These are phyloP conservation scores for Dothideomycetidae sp. DNA, from an alignment of 2,329 filamentous ascomycete genomes.

Conservation along the genomic window DNA sequence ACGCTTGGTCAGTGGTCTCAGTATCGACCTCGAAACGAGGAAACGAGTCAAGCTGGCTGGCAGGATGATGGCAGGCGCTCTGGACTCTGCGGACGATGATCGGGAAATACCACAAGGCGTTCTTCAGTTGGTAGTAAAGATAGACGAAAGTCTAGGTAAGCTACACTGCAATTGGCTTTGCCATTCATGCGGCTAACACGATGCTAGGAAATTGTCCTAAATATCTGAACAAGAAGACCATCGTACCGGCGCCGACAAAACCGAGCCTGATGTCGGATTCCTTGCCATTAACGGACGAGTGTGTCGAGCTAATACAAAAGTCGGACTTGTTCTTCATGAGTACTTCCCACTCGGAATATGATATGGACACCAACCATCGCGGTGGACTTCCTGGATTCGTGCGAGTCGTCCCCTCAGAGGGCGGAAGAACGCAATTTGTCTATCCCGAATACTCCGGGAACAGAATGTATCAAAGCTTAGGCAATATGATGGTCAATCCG, in stretches of 20 bases:
- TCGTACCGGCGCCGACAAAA: constrained; percentile 40
- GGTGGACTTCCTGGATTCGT: constrained; percentile 64
- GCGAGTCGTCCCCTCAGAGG: constrained; percentile 46
- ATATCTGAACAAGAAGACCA: constrained; percentile 62
- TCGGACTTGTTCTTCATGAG: constrained; percentile 71
- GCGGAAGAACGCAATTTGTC: constrained; percentile 37
- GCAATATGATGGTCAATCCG: constrained; percentile 57
- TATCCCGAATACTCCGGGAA: constrained; percentile 84
- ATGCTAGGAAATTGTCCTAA: constrained; percentile 73
- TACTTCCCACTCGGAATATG: constrained; percentile 43
- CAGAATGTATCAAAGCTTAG: constrained; percentile 67
- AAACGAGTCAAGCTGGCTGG: constrained; percentile 64
- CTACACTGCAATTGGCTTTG: too few species aligned
- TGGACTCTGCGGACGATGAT: constrained; percentile 23
- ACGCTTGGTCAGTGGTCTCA: constrained; percentile 47
- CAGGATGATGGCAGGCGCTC: constrained; percentile 49
- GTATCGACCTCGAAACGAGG: constrained; percentile 50
- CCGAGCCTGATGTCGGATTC: constrained; percentile 38
- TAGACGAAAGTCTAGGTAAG: constrained; percentile 53
- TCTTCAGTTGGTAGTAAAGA: constrained; percentile 49
- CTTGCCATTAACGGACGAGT: constrained; percentile 37
- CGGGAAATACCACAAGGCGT: constrained; percentile 18
- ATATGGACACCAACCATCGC: constrained; percentile 76
- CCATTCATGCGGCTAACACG: too few species aligned
- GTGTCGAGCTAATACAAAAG: constrained; percentile 43